phyloP scores from a whole-genome alignment of 805 yeast species.

The Candida suzukii region DNA sequence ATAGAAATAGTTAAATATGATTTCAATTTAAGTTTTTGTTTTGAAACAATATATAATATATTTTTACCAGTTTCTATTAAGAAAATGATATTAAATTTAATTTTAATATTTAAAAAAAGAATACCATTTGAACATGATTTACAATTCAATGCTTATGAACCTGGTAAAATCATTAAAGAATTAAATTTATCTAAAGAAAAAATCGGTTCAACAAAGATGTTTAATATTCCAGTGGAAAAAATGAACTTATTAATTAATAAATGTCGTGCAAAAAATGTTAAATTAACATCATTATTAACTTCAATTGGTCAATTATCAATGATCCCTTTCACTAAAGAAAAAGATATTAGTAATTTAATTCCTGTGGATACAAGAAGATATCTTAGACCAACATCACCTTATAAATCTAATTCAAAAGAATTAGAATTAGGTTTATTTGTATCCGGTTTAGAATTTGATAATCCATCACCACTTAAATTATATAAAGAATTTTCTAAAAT shows the following conservation, averaged over 20 bases:
- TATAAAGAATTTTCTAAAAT: no score
- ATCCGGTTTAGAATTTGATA: background rate
- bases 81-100: conserved; percentile 15
- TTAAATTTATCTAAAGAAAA: background rate
- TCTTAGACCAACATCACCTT: conserved; percentile 5
- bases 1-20: background rate
- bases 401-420: background rate
- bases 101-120: conserved; percentile 5
- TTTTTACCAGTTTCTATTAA: background rate
- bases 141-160: background rate
- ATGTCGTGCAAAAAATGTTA: conserved; percentile 8
- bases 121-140: background rate
- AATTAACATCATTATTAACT: conserved; percentile 11
- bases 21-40: no score
- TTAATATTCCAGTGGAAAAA: conserved; percentile 4
- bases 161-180: background rate
- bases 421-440: background rate
- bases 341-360: conserved; percentile 5
- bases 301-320: conserved; percentile 6
- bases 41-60: background rate
- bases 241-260: conserved; percentile 3
- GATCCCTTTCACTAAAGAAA: conserved; percentile 6
- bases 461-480: background rate
- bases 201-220: conserved; percentile 1
- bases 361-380: conserved; percentile 12